Base-by-base conservation (phyloP, 2,329 filamentous ascomycete species). In the Trichoderma koningii region DNA sequence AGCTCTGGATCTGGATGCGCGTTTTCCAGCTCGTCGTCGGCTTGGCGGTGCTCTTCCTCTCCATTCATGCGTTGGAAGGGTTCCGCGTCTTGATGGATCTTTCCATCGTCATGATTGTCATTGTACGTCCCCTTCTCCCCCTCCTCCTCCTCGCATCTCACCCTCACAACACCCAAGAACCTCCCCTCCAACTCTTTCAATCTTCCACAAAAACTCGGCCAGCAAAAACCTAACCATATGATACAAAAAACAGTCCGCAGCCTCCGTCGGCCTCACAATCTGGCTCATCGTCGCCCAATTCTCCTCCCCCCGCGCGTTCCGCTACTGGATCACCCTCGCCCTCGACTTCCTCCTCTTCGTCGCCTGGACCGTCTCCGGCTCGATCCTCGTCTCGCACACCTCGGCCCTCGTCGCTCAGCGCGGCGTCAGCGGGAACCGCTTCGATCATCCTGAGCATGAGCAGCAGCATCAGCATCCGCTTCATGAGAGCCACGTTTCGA, bases 11-110 rank as follows among this genome's bases (percentile, higher is more conserved):
- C 41, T 74, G 74, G 48, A 64, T 83, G 6, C 78, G 81, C 38
- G 77, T 81, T 41, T 68, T 80, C 63, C 81, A 83, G 71, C 74
- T 83, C 19, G 67, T 83, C 30, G 72, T 86, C 2, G 83, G 78
- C 15, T 74, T 87, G 42, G 74, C 76, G 23, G 81, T 78, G 7
- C 85, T 82, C 68, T 77, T 79, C 10, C 73, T 76, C 52, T 69
- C 68, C 4, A 7, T 73, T 4, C 67, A 72, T 3, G 69, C 79
- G 7, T n/a, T 52, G 28, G 50, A 52, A 34, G 26, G 30, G 7
- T 52, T 52, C n/a, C 50, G 30, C 2, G 14, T 52, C 50, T 30
- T 30, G n/a, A 34, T n/a, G 26, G 50, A 12, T 14, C 26, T 52
- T 15, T 30, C 28, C 26, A 28, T 52, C n/a, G 50, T 52, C 50